Evolutionary conservation across 108 stramenopile species (phyloP).

Genomic region (Asterionellopsis glacialis): DNA sequence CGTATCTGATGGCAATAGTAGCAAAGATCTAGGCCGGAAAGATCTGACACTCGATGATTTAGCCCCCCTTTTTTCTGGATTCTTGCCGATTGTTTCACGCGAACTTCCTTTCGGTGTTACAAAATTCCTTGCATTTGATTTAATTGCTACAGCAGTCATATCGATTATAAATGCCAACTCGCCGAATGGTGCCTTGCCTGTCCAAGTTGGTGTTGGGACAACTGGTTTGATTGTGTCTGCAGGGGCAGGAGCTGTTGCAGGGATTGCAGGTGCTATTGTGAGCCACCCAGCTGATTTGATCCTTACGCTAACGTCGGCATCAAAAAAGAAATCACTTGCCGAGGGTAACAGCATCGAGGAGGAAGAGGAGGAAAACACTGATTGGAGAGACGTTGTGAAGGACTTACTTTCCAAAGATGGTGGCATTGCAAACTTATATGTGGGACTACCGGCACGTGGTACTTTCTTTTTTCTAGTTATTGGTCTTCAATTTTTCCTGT

Average conservation of each 20-base stretch:
- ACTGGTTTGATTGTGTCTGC: constrained; percentile 71
- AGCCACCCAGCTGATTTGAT: constrained; percentile 88
- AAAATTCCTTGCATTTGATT: constrained; percentile 82
- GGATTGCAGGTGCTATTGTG: constrained; percentile 74
- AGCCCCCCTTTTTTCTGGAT: constrained; percentile 68
- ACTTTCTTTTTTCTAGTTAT: constrained; percentile 90
- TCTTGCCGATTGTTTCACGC: constrained; percentile 71
- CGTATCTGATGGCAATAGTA: neutral
- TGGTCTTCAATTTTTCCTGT: constrained; percentile 88
- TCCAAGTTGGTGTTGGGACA: constrained; percentile 78
- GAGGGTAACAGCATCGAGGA: constrained; percentile 10
- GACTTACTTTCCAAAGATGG: constrained; percentile 67
- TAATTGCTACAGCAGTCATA: constrained; percentile 51
- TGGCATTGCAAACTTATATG: constrained; percentile 68
- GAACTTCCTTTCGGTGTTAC: constrained; percentile 85
- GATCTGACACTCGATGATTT: constrained; percentile 21
- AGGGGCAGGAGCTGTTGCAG: constrained; percentile 71
- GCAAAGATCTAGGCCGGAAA: constrained; percentile 8
- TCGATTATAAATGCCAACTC: constrained; percentile 50
- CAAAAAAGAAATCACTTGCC: constrained; percentile 6
- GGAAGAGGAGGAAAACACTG: constrained; percentile 25
- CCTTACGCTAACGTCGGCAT: constrained; percentile 69
- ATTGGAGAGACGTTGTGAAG: constrained; percentile 67
- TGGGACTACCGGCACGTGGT: constrained; percentile 68
- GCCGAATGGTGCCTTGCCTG: constrained; percentile 43